These are phyloP conservation scores for Sergeia podlipaevii DNA, from an alignment of 208 protist species.

Conservation along the genomic window DNA sequence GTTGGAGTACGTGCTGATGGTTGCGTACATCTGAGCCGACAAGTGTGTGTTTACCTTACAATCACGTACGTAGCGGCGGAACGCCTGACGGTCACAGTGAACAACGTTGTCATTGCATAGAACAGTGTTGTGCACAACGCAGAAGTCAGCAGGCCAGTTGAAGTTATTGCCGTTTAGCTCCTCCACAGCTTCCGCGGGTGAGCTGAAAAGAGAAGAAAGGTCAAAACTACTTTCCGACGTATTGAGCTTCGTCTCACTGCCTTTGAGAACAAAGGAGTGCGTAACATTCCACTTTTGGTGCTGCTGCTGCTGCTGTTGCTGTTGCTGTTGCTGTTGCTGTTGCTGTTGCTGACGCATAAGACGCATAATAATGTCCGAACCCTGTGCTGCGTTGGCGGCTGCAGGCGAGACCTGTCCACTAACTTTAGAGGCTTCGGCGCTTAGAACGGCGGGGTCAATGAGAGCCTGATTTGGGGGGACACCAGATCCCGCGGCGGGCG, in stretches of 20 bases:
- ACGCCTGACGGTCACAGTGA: constrained; percentile 53
- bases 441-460: constrained; percentile 74
- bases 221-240: constrained; percentile 53
- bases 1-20: constrained; percentile 13
- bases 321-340: constrained; percentile 18
- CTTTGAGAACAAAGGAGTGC: constrained; percentile 62
- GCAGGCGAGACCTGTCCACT: not conserved
- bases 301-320: constrained; percentile 30
- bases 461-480: constrained; percentile 24
- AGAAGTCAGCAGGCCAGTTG: constrained; percentile 80
- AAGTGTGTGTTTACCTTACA: constrained; percentile 52
- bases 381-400: constrained; percentile 11
- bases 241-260: constrained; percentile 64
- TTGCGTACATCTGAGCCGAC: constrained; percentile 20
- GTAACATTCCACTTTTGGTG: constrained; percentile 44
- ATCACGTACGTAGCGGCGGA: constrained; percentile 75
- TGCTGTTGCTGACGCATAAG: constrained; percentile 24
- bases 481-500: constrained; percentile 18
- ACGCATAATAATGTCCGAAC: constrained; percentile 22
- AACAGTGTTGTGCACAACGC: constrained; percentile 67
- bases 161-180: constrained; percentile 61
- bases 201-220: constrained; percentile 51
- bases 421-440: constrained; percentile 52
- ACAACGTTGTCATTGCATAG: constrained; percentile 58
- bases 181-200: constrained; percentile 49